Evolutionary conservation across 108 stramenopile genomes (phyloP), one percentile per base, ranked within the genome.

Genomic region (Cyclotella choctawhatcheeana): DNA sequence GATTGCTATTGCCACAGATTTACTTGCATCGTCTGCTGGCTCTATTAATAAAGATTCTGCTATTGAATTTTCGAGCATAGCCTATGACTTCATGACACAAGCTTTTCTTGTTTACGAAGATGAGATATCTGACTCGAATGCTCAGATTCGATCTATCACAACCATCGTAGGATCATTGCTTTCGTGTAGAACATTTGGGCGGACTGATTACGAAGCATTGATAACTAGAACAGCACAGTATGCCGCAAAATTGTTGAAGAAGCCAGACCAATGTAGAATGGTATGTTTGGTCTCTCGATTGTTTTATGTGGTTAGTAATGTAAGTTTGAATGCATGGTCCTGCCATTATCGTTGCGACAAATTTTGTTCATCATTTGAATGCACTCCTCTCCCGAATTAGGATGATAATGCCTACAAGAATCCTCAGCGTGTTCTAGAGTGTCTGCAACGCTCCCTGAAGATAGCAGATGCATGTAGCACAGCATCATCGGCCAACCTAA

Each of bases 11-110:
- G 84, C 86, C 31, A 96, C 97, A n/a, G 97, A 97, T 69, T 56
- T 77, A 2, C 82, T 83, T 52, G 82, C 85, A 7, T 44, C 14
- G 31, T 74, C 72, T 30, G 55, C 45, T 14, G 51, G 67, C 30
- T 14, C 50, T 14, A 66, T n/a, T 48, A 44, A 29, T 35, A 20
- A 60, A 66, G 54, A 37, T 34, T 44, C 63, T 8, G 54, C 83
- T 72, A 40, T 17, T 45, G 82, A 76, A 72, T 86, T 72, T 90
- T 81, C 74, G 16, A 67, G 91, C 22, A 97, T 99, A 65, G 84
- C 96, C 5, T 97, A 98, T 81, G 98, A 99, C 65, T 93, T 98
- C 60, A 64, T 99, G 66, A 76, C 93, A n/a, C 96, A 97, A 72
- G 91, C 97, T 8, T 97, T 96, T 71, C 60, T 94, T 29, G 58